phyloP scores from a whole-genome alignment of 305 asterid species.

The Fraxinus ornus region DNA sequence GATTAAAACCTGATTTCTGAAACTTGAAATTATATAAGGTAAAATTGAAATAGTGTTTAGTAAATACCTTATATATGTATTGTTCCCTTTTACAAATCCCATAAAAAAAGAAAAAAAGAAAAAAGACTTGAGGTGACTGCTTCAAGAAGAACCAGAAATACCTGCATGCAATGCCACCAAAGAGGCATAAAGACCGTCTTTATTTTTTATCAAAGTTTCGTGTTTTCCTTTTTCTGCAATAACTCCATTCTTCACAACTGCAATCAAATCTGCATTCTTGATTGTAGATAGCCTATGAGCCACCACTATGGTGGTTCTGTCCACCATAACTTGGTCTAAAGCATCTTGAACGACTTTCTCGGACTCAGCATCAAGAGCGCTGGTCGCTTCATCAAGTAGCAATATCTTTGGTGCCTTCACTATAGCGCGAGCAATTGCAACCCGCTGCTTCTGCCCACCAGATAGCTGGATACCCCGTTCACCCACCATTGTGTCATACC shows the following conservation, averaged over 20 bases:
- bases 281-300: constrained; percentile 70
- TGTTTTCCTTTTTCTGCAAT: constrained; percentile 63
- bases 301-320: constrained; percentile 58
- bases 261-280: constrained; percentile 57
- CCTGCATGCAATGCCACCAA: constrained; percentile 32
- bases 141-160: constrained; percentile 13
- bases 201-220: constrained; percentile 31
- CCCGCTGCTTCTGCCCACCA: constrained; percentile 76
- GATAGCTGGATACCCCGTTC: constrained; percentile 64
- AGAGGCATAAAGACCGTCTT: constrained; percentile 54
- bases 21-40: no score
- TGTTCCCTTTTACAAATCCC: no score
- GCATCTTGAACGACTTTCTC: constrained; percentile 67
- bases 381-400: constrained; percentile 67
- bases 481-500: constrained; percentile 62
- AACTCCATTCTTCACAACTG: constrained; percentile 50
- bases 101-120: no score
- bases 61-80: no score
- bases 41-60: no score
- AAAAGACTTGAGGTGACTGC: neutral
- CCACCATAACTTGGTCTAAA: constrained; percentile 45
- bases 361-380: constrained; percentile 71
- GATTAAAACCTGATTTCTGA: no score
- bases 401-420: constrained; percentile 55
- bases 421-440: constrained; percentile 69